Percentiles rank a stretch among this genome's conserved stretches.
phyloP scores from a whole-genome alignment of 2,329 filamentous ascomycete genomes.

The Colletotrichum sp. region DNA sequence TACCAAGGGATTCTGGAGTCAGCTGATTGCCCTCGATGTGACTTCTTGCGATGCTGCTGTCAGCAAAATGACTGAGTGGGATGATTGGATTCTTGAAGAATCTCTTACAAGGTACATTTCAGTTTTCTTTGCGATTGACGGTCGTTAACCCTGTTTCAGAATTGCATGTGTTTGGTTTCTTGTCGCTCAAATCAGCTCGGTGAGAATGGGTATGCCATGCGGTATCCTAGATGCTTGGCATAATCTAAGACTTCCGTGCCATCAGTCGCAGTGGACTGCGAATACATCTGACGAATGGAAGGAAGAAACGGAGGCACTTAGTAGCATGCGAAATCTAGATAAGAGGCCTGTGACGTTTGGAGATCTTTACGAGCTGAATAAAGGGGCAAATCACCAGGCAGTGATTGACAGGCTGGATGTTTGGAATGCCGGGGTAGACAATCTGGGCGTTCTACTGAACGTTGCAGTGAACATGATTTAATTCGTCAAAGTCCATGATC shows the following conservation, averaged over 20 bases:
- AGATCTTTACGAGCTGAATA: background rate
- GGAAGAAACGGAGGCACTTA: background rate
- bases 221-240: background rate
- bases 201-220: background rate
- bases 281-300: background rate
- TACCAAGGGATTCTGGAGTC: background rate
- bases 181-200: conserved; percentile 3
- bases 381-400: background rate
- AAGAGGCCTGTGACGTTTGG: background rate
- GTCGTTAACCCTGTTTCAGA: background rate
- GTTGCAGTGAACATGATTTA: background rate
- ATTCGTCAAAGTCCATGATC: background rate
- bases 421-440: conserved; percentile 17
- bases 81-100: conserved; percentile 11
- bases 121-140: too few species aligned
- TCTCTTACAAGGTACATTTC: background rate
- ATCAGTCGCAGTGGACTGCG: conserved; percentile 1
- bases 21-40: background rate
- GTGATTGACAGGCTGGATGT: background rate
- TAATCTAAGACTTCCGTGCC: background rate
- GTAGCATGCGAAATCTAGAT: background rate
- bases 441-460: conserved; percentile 9
- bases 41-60: background rate
- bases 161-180: conserved; percentile 8
- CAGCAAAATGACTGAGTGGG: background rate